phyloP scores from a whole-genome alignment of 495 filamentous ascomycete species.

The Cryomyces minteri region DNA sequence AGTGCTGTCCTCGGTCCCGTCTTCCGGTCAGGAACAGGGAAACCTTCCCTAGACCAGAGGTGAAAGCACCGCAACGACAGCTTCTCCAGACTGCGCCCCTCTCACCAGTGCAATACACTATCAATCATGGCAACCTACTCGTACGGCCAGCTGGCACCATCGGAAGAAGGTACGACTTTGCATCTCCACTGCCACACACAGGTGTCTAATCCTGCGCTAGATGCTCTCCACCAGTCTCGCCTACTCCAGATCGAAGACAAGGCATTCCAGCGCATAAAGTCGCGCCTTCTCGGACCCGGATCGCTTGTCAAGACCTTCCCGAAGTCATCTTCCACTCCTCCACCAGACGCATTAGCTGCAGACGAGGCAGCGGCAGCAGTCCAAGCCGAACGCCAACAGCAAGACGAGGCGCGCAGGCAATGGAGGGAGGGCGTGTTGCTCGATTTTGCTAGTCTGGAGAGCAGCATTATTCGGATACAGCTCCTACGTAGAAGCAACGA shows the following conservation, averaged over 20 bases:
- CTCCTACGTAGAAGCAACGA: slow-evolving; percentile 69
- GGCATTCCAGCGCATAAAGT: slow-evolving; percentile 77
- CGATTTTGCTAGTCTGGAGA: slow-evolving; percentile 83
- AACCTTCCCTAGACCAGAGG: too few relatives aligned
- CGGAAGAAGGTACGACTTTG: background rate
- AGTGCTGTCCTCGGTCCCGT: too few relatives aligned
- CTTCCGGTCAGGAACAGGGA: too few relatives aligned
- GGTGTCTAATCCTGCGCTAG: slow-evolving; percentile 20
- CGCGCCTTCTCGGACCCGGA: slow-evolving; percentile 50
- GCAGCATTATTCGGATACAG: slow-evolving; percentile 72
- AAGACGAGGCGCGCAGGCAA: slow-evolving; percentile 33
- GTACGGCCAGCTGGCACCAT: background rate
- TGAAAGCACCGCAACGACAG: too few relatives aligned
- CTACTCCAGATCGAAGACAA: slow-evolving; percentile 85
- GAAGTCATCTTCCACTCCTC: slow-evolving; percentile 47
- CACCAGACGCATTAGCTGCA: slow-evolving; percentile 39
- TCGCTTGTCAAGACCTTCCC: slow-evolving; percentile 34
- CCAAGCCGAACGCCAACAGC: slow-evolving; percentile 25
- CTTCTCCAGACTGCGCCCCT: too few relatives aligned
- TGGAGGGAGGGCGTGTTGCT: slow-evolving; percentile 69
- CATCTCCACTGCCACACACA: background rate
- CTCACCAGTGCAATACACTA: too few relatives aligned
- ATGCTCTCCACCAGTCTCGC: slow-evolving; percentile 77
- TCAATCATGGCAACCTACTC: too few relatives aligned
- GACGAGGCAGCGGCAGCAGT: slow-evolving; percentile 21